Evolutionary conservation across 1,139 yeast species (phyloP), one percentile per base, ranked within the genome.

Genomic region (Chernovozyma aurita): DNA sequence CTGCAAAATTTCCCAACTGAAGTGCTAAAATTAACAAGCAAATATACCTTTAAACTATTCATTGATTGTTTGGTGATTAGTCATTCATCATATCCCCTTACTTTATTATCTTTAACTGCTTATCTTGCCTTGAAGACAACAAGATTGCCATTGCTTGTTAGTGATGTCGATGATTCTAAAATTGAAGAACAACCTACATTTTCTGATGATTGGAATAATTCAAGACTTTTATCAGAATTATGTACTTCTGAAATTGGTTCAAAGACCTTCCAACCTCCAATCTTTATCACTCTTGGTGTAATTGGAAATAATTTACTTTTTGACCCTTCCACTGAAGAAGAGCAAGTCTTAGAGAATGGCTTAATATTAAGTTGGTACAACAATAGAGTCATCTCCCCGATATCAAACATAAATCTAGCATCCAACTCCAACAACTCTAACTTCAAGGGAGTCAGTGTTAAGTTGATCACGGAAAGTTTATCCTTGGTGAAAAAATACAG

Each of bases 181-280:
- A 61, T 85, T 14, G 95, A 85, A 52, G 96, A 88, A 57, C 80
- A 85, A 44, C 97, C 97, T 1, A 85, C 88, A 1, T 90, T 90
- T 52, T 81, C 90, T 31, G 97, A 88, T 50, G 95, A 80, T 53
- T 90, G 85, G 92, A 83, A 70, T 50, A 69, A 65, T 44, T 76
- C 82, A 24, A 67, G 49, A 38, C 70, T 55, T 32, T 59, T 84
- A 26, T 65, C 73, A 2, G 61, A 59, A 4, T 43, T 52, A 11
- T 46, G 50, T 31, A 52, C 60, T 7, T 50, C 53, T 29, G 51
- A 52, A 4, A 42, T 40, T 2, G 17, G 9, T 6, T 14, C 30
- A 8, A 37, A 38, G n/a, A 38, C 39, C 0, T 76, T 76, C 60
- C 70, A 70, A 34, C 94, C 95, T 1, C 95, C 97, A 0, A 61